phyloP scores from a whole-genome alignment of 768 basidiomycete species.

The Lactarius hatsudake region DNA sequence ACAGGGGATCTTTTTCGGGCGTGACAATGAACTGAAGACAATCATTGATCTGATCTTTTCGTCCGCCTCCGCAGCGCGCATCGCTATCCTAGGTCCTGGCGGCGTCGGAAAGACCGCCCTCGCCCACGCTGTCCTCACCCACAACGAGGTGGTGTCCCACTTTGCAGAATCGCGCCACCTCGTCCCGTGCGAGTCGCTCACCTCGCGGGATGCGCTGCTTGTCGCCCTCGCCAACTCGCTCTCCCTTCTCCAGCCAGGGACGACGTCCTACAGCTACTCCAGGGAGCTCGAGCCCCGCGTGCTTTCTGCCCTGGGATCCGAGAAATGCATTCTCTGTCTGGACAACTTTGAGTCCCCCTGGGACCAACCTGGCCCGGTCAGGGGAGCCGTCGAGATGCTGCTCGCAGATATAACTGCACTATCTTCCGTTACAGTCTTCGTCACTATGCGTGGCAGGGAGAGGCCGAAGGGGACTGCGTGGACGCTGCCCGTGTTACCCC shows the following conservation, averaged over 20 bases:
- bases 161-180: constrained; percentile 34
- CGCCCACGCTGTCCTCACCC: constrained; percentile 36
- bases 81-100: constrained; percentile 32
- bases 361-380: constrained; percentile 29
- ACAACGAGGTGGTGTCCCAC: constrained; percentile 26
- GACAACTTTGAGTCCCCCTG: constrained; percentile 45
- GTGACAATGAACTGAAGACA: constrained; percentile 14
- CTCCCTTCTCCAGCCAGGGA: constrained; percentile 23
- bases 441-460: constrained; percentile 22
- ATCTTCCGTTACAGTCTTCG: constrained; percentile 18
- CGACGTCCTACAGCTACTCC: constrained; percentile 2
- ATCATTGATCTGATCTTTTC: constrained; percentile 14
- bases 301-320: constrained; percentile 19
- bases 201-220: constrained; percentile 27
- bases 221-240: constrained; percentile 29
- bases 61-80: constrained; percentile 8
- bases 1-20: constrained; percentile 23
- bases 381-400: constrained; percentile 17
- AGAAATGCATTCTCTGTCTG: constrained; percentile 36
- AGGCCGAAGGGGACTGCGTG: constrained; percentile 21
- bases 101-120: constrained; percentile 44
- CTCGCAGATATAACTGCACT: constrained; percentile 17
- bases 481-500: constrained; percentile 21
- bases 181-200: constrained; percentile 35
- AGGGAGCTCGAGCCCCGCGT: constrained; percentile 12